phyloP scores from a whole-genome alignment of 2,329 filamentous ascomycete species.

The Pseudopyricularia cyperi region DNA sequence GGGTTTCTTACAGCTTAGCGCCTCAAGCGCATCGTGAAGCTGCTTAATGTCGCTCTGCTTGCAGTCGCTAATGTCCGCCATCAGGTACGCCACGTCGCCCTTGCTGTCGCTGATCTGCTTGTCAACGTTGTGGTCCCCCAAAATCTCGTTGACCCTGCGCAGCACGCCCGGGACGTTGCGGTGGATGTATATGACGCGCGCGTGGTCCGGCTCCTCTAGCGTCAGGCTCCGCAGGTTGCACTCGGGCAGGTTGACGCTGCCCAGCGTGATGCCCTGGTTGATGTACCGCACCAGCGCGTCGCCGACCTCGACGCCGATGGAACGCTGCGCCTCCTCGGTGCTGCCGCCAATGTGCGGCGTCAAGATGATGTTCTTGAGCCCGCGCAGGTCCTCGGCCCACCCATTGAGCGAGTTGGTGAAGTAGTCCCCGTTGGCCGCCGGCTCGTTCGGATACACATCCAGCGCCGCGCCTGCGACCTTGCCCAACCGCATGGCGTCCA shows the following conservation, averaged over 20 bases:
- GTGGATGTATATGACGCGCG: constrained; percentile 91
- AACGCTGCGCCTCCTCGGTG: constrained; percentile 93
- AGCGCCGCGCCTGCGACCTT: constrained; percentile 90
- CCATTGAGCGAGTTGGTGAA: constrained; percentile 73
- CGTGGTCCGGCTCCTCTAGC: constrained; percentile 77
- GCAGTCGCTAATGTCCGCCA: constrained; percentile 93
- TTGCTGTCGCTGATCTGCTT: constrained; percentile 97
- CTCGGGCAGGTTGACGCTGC: constrained; percentile 95
- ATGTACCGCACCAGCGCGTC: constrained; percentile 86
- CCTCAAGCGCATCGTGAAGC: constrained; percentile 71
- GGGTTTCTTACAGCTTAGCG: constrained; percentile 56
- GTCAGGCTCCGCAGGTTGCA: constrained; percentile 82
- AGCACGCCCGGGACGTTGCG: constrained; percentile 93
- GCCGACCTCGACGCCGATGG: constrained; percentile 87
- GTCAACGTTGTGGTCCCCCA: constrained; percentile 93
- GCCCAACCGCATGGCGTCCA: constrained; percentile 73
- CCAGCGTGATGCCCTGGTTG: constrained; percentile 83
- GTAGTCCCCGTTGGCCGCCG: constrained; percentile 86
- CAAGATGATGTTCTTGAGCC: constrained; percentile 82
- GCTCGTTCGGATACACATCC: constrained; percentile 91
- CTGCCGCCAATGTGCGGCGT: constrained; percentile 96
- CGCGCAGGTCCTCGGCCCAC: constrained; percentile 76
- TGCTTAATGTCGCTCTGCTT: constrained; percentile 70
- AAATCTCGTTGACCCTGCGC: constrained; percentile 85
- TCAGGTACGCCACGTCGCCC: constrained; percentile 89